Evolutionary conservation across 768 basidiomycete genomes (phyloP).

Genomic region (Chalciporus chontae): DNA sequence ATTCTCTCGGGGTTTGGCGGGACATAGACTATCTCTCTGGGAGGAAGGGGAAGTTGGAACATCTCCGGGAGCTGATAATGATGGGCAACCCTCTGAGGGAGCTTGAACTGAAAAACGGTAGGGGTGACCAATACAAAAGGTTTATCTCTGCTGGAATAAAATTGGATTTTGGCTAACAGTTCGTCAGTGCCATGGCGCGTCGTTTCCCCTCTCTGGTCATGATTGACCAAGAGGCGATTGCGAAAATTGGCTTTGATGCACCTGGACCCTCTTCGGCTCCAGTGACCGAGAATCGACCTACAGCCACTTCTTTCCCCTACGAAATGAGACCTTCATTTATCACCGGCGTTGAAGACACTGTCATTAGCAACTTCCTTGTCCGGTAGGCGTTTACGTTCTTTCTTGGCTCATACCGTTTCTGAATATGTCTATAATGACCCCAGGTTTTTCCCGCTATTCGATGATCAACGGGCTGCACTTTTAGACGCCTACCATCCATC

Average conservation of each 20-base stretch:
- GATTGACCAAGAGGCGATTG: slow-evolving; percentile 78
- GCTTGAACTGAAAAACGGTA: slow-evolving; percentile 51
- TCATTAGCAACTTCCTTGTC: slow-evolving; percentile 76
- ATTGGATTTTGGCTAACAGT: background rate
- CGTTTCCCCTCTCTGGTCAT: slow-evolving; percentile 81
- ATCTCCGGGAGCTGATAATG: slow-evolving; percentile 70
- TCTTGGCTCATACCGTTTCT: background rate
- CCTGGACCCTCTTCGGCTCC: slow-evolving; percentile 50
- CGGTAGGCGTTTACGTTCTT: slow-evolving; percentile 45
- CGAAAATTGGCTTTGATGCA: slow-evolving; percentile 74
- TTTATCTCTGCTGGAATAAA: slow-evolving; percentile 31
- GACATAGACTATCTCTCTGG: slow-evolving; percentile 67
- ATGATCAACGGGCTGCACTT: slow-evolving; percentile 66
- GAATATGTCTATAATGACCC: slow-evolving; percentile 7
- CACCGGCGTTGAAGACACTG: slow-evolving; percentile 62
- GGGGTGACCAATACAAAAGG: slow-evolving; percentile 67
- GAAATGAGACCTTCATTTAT: slow-evolving; percentile 73
- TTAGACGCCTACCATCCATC: slow-evolving; percentile 73
- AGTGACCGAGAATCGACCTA: slow-evolving; percentile 38
- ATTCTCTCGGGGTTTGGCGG: slow-evolving; percentile 62
- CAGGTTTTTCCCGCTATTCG: slow-evolving; percentile 86
- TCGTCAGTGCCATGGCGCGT: slow-evolving; percentile 67
- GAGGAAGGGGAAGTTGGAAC: slow-evolving; percentile 52
- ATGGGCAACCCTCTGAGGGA: slow-evolving; percentile 75
- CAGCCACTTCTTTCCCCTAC: slow-evolving; percentile 72